Evolutionary conservation across 2,329 filamentous ascomycete species (phyloP).

Genomic region (Ciborinia camelliae): DNA sequence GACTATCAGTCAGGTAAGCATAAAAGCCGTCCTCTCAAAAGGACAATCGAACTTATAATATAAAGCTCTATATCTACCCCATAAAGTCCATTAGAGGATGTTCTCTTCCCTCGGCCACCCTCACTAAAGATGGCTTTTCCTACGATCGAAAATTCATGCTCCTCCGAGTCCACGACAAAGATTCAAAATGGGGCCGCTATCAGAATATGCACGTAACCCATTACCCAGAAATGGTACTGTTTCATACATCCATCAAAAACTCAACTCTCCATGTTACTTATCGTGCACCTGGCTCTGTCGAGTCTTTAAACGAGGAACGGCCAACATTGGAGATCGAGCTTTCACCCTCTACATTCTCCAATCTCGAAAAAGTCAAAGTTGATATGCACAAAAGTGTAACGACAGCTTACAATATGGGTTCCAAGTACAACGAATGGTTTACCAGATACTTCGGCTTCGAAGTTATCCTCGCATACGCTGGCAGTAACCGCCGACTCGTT

Average conservation of each 20-base stretch:
- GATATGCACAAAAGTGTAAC: conserved; percentile 58
- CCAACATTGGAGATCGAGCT: conserved; percentile 53
- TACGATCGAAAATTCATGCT: conserved; percentile 72
- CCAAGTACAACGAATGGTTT: conserved; percentile 62
- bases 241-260: conserved; percentile 53
- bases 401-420: conserved; percentile 60
- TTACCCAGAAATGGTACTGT: conserved; percentile 60
- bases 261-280: conserved; percentile 45
- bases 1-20: conserved; percentile 14
- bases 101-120: conserved; percentile 48
- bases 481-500: conserved; percentile 55
- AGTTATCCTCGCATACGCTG: conserved; percentile 62
- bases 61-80: conserved; percentile 66
- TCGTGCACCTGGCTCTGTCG: conserved; percentile 28
- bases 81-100: conserved; percentile 69
- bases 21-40: no score
- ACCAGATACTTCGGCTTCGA: conserved; percentile 60
- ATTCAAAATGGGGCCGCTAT: conserved; percentile 38
- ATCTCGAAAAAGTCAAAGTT: conserved; percentile 49
- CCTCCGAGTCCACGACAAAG: conserved; percentile 46
- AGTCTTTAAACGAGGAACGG: conserved; percentile 14
- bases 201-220: conserved; percentile 58
- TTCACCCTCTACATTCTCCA: conserved; percentile 45
- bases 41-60: neutral
- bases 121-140: conserved; percentile 59